Evolutionary conservation across 202 grass and related monocot species (phyloP).

Genomic region (Eragrostis tef): DNA sequence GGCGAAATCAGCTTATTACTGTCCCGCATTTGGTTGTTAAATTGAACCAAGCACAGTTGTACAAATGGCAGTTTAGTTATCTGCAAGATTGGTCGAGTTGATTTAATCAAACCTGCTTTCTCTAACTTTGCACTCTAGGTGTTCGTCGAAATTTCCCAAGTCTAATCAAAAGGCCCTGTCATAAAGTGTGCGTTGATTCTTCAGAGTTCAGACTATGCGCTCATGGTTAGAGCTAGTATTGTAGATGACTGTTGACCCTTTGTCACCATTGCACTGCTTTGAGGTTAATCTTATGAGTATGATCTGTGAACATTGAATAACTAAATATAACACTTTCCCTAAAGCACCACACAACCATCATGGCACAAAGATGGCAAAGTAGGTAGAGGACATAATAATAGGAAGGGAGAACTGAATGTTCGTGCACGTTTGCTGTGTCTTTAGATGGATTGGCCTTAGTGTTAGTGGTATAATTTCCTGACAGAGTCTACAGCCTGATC

Average conservation of each 20-base stretch:
- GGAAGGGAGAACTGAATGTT: neutral
- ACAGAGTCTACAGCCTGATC: too few relatives aligned
- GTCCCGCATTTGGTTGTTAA: too few relatives aligned
- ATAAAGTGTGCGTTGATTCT: neutral
- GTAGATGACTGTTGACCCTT: neutral
- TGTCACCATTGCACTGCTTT: neutral
- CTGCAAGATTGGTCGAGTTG: too few relatives aligned
- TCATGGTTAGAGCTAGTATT: neutral
- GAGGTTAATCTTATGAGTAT: neutral
- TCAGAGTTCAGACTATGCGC: neutral
- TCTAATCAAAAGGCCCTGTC: neutral
- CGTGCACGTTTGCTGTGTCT: neutral
- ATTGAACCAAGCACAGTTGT: neutral
- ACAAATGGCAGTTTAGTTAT: too few relatives aligned
- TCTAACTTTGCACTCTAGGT: neutral
- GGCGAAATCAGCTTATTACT: too few relatives aligned
- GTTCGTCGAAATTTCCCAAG: constrained; percentile 18
- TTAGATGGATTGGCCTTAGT: neutral
- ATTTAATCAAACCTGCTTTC: neutral
- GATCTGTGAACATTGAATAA: neutral
- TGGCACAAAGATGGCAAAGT: neutral
- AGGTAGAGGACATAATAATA: neutral
- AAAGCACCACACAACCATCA: too few relatives aligned
- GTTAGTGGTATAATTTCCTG: neutral
- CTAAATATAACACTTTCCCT: neutral